These are phyloP conservation scores for Dothideomycetes sp. DNA, from an alignment of 2,329 filamentous ascomycete species.

Conservation along the genomic window DNA sequence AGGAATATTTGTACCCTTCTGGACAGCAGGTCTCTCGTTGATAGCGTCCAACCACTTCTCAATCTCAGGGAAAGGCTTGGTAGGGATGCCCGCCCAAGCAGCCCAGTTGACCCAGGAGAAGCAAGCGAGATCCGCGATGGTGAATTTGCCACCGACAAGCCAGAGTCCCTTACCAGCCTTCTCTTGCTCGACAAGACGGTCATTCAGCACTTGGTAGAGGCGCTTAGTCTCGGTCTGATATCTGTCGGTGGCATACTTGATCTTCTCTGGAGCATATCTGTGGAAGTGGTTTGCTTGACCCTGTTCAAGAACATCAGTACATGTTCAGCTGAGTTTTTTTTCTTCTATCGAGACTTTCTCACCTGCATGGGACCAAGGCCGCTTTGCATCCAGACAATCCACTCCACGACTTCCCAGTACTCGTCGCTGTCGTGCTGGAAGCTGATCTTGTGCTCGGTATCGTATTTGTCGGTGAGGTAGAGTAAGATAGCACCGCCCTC, in stretches of 20 bases:
- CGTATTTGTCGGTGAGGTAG: constrained; percentile 38
- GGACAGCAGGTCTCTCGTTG: constrained; percentile 24
- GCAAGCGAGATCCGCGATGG: constrained; percentile 39
- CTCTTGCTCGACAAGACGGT: constrained; percentile 26
- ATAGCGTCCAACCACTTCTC: constrained; percentile 27
- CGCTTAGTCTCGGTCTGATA: constrained; percentile 42
- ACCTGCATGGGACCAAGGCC: constrained; percentile 33
- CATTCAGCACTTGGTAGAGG: constrained; percentile 38
- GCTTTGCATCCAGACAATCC: constrained; percentile 39
- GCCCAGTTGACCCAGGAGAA: constrained; percentile 39
- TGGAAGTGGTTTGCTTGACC: constrained; percentile 42
- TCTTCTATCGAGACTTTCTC: too few relatives aligned
- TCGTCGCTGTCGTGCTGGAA: constrained; percentile 35
- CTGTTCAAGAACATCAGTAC: too few relatives aligned
- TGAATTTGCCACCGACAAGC: constrained; percentile 38
- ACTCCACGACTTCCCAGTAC: constrained; percentile 37
- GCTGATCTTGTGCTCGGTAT: constrained; percentile 31
- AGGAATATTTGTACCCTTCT: constrained; percentile 28
- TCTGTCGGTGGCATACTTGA: constrained; percentile 38
- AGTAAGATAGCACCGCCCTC: constrained; percentile 39
- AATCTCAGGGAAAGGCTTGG: constrained; percentile 23
- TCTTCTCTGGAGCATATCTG: constrained; percentile 34
- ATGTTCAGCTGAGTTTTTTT: too few relatives aligned
- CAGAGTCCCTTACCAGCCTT: constrained; percentile 27
- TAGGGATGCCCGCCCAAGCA: constrained; percentile 30